These are phyloP conservation scores for Pharus latifolius DNA, from an alignment of 176 grass and related monocot genomes.

Conservation along the genomic window DNA sequence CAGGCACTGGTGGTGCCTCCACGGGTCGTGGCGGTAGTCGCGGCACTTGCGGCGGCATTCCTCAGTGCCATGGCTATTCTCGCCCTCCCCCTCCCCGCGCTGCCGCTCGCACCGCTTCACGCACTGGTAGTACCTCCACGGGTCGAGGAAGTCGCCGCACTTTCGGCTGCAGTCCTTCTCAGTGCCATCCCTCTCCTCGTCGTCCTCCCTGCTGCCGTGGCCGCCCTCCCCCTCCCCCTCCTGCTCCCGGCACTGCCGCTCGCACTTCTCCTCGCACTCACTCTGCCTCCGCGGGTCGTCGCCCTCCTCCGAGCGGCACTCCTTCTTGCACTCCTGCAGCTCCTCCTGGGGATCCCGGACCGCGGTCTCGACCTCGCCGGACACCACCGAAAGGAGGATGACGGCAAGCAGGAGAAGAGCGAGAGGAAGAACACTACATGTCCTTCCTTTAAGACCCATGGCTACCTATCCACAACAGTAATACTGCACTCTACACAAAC, in stretches of 20 bases:
- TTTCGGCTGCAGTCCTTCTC: not conserved
- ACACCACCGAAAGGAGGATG: not conserved
- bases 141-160: not conserved
- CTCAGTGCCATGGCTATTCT: not conserved
- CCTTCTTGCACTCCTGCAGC: not conserved
- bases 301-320: slow-evolving; percentile 13
- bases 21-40: not conserved
- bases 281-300: not conserved
- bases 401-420: slow-evolving; percentile 12
- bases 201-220: too few relatives aligned
- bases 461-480: not conserved
- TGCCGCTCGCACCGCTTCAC: not conserved
- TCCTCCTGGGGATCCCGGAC: not conserved
- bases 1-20: not conserved
- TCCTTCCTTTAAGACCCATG: not conserved
- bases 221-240: not conserved
- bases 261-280: slow-evolving; percentile 7
- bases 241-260: not conserved
- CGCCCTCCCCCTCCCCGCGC: too few relatives aligned
- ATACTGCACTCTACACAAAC: too few relatives aligned
- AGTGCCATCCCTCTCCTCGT: not conserved
- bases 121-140: not conserved
- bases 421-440: not conserved
- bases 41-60: not conserved
- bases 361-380: not conserved